phyloP scores from a whole-genome alignment of 352 stramenopile genomes.

The Pythium oligandrum region DNA sequence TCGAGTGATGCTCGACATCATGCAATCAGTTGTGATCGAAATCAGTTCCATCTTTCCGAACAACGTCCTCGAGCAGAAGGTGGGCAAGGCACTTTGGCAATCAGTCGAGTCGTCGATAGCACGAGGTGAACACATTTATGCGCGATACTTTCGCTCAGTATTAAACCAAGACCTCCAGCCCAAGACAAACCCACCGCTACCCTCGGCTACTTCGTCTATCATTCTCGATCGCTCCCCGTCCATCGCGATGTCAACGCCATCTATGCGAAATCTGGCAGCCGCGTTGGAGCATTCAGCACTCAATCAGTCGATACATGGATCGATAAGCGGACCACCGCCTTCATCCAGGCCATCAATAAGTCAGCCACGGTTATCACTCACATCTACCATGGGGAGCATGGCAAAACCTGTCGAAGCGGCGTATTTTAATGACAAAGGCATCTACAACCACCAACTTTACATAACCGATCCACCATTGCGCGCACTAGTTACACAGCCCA shows the following conservation, averaged over 20 bases:
- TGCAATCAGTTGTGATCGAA: conserved; percentile 60
- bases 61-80: conserved; percentile 48
- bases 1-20: conserved; percentile 45
- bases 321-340: not conserved
- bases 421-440: conserved; percentile 22
- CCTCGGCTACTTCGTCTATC: not conserved
- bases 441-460: conserved; percentile 17
- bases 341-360: not conserved
- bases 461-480: conserved; percentile 5
- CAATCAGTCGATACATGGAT: not conserved
- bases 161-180: conserved; percentile 39
- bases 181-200: not conserved
- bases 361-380: not conserved
- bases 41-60: conserved; percentile 75
- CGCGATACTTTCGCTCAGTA: conserved; percentile 64
- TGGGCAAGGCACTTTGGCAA: conserved; percentile 50
- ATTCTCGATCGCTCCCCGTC: conserved; percentile 13
- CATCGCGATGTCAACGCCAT: conserved; percentile 8
- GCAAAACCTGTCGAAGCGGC: conserved; percentile 5
- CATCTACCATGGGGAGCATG: conserved; percentile 1
- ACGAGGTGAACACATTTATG: conserved; percentile 66
- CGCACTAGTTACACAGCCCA: not conserved
- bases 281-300: conserved; percentile 19
- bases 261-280: conserved; percentile 16
- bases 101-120: conserved; percentile 44